Evolutionary conservation across 2,329 filamentous ascomycete species (phyloP).

Genomic region (Endocalyx cinctus): DNA sequence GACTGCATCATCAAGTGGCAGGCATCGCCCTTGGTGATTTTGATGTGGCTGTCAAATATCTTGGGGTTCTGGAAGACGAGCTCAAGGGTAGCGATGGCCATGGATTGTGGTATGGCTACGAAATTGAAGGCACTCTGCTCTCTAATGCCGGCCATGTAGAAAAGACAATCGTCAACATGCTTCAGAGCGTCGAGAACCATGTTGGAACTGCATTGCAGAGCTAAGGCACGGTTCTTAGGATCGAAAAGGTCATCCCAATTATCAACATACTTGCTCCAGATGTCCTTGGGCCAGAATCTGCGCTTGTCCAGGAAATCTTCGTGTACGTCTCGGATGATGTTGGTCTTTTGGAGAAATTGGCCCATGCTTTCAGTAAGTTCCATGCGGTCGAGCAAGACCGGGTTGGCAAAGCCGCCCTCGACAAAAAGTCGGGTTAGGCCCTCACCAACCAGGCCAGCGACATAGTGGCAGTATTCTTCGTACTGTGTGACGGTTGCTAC

Average conservation of each 20-base stretch:
- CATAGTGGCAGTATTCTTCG: conserved; percentile 96
- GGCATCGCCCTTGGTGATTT: conserved; percentile 93
- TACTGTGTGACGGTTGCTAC: conserved; percentile 84
- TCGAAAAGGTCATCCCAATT: conserved; percentile 88
- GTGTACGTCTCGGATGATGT: conserved; percentile 93
- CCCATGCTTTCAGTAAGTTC: conserved; percentile 93
- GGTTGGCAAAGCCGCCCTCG: conserved; percentile 79
- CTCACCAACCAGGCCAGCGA: conserved; percentile 96
- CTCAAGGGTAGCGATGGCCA: conserved; percentile 95
- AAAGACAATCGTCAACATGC: conserved; percentile 89
- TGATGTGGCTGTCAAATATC: conserved; percentile 83
- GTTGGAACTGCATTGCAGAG: conserved; percentile 81
- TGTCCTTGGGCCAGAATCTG: conserved; percentile 91
- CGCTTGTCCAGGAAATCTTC: conserved; percentile 86
- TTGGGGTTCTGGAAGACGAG: conserved; percentile 85
- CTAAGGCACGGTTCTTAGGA: conserved; percentile 69
- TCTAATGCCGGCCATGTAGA: conserved; percentile 90
- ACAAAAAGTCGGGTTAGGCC: conserved; percentile 89
- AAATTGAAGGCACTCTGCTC: conserved; percentile 99
- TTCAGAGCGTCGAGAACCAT: conserved; percentile 89
- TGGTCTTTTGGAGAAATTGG: conserved; percentile 95
- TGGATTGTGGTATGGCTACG: conserved; percentile 90
- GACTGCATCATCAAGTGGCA: conserved; percentile 89
- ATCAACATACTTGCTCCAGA: conserved; percentile 93
- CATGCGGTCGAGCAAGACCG: conserved; percentile 71